phyloP scores from a whole-genome alignment of 2,329 filamentous ascomycete species.

The Botrytis pseudocinerea region DNA sequence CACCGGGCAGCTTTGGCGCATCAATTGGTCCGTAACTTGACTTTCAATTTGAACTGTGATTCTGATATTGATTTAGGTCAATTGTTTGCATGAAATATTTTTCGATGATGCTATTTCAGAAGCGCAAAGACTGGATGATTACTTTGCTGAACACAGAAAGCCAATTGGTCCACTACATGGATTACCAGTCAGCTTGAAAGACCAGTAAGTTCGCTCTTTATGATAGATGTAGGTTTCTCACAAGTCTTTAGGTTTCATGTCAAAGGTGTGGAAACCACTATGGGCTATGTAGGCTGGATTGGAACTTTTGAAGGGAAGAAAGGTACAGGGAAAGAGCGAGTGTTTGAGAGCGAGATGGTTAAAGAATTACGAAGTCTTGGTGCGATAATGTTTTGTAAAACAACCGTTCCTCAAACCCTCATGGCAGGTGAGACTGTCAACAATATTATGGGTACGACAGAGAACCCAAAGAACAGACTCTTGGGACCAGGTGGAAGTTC shows the following conservation, averaged over 20 bases:
- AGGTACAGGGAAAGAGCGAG: constrained; percentile 50
- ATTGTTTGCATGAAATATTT: constrained; percentile 59
- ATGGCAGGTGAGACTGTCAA: constrained; percentile 47
- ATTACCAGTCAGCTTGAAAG: constrained; percentile 46
- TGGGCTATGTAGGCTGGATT: constrained; percentile 67
- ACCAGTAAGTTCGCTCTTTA: constrained; percentile 32
- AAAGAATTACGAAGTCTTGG: constrained; percentile 45
- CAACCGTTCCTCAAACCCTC: constrained; percentile 45
- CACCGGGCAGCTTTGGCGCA: constrained; percentile 56
- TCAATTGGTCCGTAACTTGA: constrained; percentile 54
- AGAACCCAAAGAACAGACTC: constrained; percentile 39
- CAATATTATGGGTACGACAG: constrained; percentile 47
- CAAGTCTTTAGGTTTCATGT: constrained; percentile 33
- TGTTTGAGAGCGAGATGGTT: constrained; percentile 52
- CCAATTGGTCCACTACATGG: constrained; percentile 45
- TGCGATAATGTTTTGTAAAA: constrained; percentile 46
- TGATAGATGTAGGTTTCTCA: not conserved
- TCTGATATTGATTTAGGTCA: constrained; percentile 50
- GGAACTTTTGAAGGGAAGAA: constrained; percentile 57
- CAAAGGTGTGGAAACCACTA: constrained; percentile 44
- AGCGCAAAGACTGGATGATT: constrained; percentile 54
- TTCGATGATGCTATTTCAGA: constrained; percentile 53
- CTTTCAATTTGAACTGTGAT: constrained; percentile 44
- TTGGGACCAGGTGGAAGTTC: constrained; percentile 38
- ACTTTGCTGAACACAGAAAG: constrained; percentile 45